Percentiles rank a stretch among this genome's conserved stretches.
These are phyloP conservation scores for Fusarium domesticum DNA, from an alignment of 2,329 filamentous ascomycete species.

Conservation along the genomic window DNA sequence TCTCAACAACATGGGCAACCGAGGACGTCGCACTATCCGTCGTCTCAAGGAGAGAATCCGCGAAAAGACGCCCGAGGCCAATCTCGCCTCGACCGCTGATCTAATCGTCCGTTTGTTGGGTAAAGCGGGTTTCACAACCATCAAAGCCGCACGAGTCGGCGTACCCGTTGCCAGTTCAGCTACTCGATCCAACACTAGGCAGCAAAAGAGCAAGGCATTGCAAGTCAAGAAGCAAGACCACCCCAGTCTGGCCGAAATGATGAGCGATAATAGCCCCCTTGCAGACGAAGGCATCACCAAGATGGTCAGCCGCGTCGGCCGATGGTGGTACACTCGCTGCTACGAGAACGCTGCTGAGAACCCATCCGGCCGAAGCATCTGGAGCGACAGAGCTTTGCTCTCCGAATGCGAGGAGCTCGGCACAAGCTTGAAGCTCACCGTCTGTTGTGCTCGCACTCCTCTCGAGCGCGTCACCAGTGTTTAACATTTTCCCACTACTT, in stretches of 20 bases:
- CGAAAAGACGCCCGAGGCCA: conserved; percentile 55
- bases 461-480: conserved; percentile 49
- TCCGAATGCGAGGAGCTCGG: conserved; percentile 82
- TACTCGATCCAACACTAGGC: conserved; percentile 28
- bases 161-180: conserved; percentile 65
- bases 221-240: conserved; percentile 40
- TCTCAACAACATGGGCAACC: conserved; percentile 76
- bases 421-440: conserved; percentile 84
- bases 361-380: conserved; percentile 59
- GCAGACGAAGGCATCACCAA: conserved; percentile 85
- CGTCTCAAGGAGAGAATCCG: conserved; percentile 70
- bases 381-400: conserved; percentile 71
- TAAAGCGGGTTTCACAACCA: conserved; percentile 64
- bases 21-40: conserved; percentile 65
- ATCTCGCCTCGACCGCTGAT: conserved; percentile 58
- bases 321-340: conserved; percentile 95
- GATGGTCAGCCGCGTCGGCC: conserved; percentile 85
- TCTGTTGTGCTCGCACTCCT: conserved; percentile 87
- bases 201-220: conserved; percentile 12
- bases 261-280: conserved; percentile 64
- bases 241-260: conserved; percentile 65
- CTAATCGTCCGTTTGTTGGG: conserved; percentile 65
- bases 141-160: conserved; percentile 75
- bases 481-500: conserved; percentile 27
- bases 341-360: conserved; percentile 70